A percentile compares a stretch with the other conserved stretches of the same genome.
Evolutionary conservation across 495 filamentous ascomycete species (phyloP).

Genomic region (Hypoxylon trugodes): DNA sequence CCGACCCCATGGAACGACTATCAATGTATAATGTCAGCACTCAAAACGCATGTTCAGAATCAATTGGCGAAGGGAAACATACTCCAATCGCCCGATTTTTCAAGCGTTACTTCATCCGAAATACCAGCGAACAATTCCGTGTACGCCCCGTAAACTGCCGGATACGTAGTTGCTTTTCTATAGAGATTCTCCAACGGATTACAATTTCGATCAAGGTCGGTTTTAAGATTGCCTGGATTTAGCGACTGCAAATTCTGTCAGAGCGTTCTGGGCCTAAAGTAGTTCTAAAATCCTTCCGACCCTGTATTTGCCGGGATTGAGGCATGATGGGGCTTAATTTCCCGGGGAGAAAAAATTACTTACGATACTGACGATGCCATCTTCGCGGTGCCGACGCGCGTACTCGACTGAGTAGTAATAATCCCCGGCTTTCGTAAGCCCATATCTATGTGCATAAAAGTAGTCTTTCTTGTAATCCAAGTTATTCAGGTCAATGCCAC

Average conservation of each 20-base stretch:
- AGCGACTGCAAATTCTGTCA: slow-evolving; percentile 30
- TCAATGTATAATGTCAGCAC: slow-evolving; percentile 11
- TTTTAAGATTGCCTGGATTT: slow-evolving; percentile 56
- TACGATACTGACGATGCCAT: slow-evolving; percentile 47
- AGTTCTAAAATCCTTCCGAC: not conserved
- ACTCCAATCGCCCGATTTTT: slow-evolving; percentile 41
- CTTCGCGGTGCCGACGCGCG: slow-evolving; percentile 43
- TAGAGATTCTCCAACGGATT: slow-evolving; percentile 12
- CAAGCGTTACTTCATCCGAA: slow-evolving; percentile 48
- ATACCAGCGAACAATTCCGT: slow-evolving; percentile 56
- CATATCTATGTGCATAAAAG: slow-evolving; percentile 44
- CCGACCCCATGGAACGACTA: slow-evolving; percentile 53
- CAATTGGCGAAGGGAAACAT: slow-evolving; percentile 2
- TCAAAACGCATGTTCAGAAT: not conserved
- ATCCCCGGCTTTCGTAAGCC: slow-evolving; percentile 55
- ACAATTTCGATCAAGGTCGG: slow-evolving; percentile 52
- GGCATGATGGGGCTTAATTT: slow-evolving; percentile 22
- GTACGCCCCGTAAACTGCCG: slow-evolving; percentile 52
- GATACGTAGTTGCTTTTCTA: slow-evolving; percentile 31
- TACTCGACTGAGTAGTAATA: slow-evolving; percentile 50
- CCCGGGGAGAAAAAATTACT: slow-evolving; percentile 14
- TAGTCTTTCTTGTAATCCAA: slow-evolving; percentile 43
- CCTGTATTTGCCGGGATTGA: not conserved
- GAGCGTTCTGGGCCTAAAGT: slow-evolving; percentile 1
- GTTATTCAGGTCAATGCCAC: slow-evolving; percentile 47